These are phyloP conservation scores for Diplodia mutila DNA, from an alignment of 2,329 filamentous ascomycete genomes.

Conservation along the genomic window DNA sequence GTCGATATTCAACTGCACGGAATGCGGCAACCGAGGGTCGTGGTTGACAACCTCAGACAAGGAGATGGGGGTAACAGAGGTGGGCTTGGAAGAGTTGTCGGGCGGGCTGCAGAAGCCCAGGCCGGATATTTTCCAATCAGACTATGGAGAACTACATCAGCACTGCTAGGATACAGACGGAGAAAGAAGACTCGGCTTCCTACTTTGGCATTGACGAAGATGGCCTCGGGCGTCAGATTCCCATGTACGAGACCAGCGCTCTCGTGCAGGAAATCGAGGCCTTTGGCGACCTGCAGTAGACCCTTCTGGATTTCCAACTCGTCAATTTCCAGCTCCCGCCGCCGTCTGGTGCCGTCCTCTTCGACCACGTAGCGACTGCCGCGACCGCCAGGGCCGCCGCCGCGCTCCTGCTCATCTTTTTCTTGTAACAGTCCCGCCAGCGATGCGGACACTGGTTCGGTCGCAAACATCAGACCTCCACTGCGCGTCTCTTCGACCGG, in stretches of 20 bases:
- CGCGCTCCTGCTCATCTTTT: slow-evolving; percentile 83
- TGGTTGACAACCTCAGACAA: slow-evolving; percentile 83
- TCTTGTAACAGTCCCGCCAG: slow-evolving; percentile 79
- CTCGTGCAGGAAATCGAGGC: slow-evolving; percentile 92
- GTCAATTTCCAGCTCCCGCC: slow-evolving; percentile 88
- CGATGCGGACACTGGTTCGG: slow-evolving; percentile 88
- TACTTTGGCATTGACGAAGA: slow-evolving; percentile 92
- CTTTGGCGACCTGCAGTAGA: slow-evolving; percentile 87
- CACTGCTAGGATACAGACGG: slow-evolving; percentile 16
- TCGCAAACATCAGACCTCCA: slow-evolving; percentile 93
- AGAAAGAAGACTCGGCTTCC: slow-evolving; percentile 36
- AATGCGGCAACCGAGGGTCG: slow-evolving; percentile 78
- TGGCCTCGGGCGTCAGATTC: slow-evolving; percentile 90
- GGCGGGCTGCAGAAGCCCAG: slow-evolving; percentile 84
- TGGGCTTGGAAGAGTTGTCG: slow-evolving; percentile 72
- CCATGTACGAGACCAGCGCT: slow-evolving; percentile 92
- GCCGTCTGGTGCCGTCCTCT: slow-evolving; percentile 70
- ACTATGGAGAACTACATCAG: slow-evolving; percentile 54
- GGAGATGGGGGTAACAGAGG: slow-evolving; percentile 77
- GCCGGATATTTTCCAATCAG: slow-evolving; percentile 98
- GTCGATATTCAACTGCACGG: slow-evolving; percentile 88
- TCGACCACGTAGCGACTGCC: slow-evolving; percentile 81
- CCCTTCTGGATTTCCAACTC: slow-evolving; percentile 98
- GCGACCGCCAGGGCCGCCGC: slow-evolving; percentile 68
- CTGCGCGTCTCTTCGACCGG: slow-evolving; percentile 92